Evolutionary conservation across 2,329 filamentous ascomycete genomes (phyloP).

Genomic region (Graphilbum sp.): DNA sequence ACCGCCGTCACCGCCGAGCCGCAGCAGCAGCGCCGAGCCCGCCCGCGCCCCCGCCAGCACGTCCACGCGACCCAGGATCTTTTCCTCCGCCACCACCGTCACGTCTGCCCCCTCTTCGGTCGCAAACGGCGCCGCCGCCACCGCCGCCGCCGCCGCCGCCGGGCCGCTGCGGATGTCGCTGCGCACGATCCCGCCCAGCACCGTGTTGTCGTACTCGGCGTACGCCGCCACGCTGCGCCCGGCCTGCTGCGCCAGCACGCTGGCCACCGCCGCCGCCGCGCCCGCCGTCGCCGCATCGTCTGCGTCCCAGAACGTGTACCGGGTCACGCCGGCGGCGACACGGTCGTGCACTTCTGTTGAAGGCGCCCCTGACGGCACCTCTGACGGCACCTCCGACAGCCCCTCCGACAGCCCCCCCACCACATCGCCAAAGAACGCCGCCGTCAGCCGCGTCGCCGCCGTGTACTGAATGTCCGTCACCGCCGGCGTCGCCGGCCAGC

Average conservation of each 20-base stretch:
- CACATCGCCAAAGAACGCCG: conserved; percentile 33
- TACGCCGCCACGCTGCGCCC: conserved; percentile 44
- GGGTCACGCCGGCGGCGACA: conserved; percentile 39
- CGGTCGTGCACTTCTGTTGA: no score
- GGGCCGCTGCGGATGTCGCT: conserved; percentile 73
- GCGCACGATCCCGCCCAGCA: conserved; percentile 61
- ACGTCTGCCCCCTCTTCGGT: conserved; percentile 63
- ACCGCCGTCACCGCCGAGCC: conserved; percentile 55
- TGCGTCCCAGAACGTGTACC: conserved; percentile 89
- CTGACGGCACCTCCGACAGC: conserved; percentile 25
- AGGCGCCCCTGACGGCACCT: no score
- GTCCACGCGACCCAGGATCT: conserved; percentile 63
- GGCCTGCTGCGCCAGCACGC: conserved; percentile 54
- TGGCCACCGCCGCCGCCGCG: conserved; percentile 45
- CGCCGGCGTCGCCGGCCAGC: conserved; percentile 40
- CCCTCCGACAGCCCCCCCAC: conserved; percentile 34
- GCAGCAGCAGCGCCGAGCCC: conserved; percentile 58
- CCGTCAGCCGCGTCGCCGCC: conserved; percentile 41
- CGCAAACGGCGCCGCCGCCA: conserved; percentile 61
- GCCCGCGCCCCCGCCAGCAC: conserved; percentile 53
- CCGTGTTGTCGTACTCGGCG: conserved; percentile 49
- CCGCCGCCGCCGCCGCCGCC: conserved; percentile 17
- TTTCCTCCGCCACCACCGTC: conserved; percentile 61
- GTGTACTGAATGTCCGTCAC: conserved; percentile 85
- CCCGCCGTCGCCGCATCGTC: conserved; percentile 54